Conservation (phyloP, 148 eudicot species). For the Amaranthus palmeri region DNA sequence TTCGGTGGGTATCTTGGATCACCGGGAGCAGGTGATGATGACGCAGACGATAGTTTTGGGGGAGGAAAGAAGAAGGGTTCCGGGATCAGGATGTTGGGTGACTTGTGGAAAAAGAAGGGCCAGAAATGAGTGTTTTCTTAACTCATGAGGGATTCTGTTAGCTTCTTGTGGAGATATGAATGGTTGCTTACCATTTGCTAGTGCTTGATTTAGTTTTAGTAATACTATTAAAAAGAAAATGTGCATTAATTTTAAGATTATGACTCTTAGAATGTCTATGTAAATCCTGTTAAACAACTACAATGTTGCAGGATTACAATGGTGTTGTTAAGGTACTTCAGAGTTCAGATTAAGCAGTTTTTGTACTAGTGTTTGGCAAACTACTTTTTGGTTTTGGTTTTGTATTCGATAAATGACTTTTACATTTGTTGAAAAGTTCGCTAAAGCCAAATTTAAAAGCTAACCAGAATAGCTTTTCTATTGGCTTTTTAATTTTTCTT, state of each 20-base stretch:
- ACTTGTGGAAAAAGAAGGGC: slow-evolving; percentile 86
- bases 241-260: neutral
- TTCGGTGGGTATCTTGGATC: slow-evolving; percentile 50
- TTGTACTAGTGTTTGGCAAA: no score
- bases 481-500: no score
- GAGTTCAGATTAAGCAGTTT: neutral
- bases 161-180: slow-evolving; percentile 2
- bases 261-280: neutral
- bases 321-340: neutral
- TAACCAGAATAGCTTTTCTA: no score
- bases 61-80: slow-evolving; percentile 65
- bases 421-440: neutral
- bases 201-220: neutral
- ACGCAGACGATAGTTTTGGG: slow-evolving; percentile 52
- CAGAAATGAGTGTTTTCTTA: slow-evolving; percentile 38
- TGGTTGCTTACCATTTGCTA: slow-evolving; percentile 35
- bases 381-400: neutral
- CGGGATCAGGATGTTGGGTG: slow-evolving; percentile 81
- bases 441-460: no score
- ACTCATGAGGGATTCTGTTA: neutral
- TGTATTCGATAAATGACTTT: neutral
- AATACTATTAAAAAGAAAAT: neutral
- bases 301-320: neutral
- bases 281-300: neutral
- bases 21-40: slow-evolving; percentile 45